Evolutionary conservation across 768 basidiomycete species (phyloP), one percentile per base, ranked within the genome.

Genomic region (Thelephora ganbajun): DNA sequence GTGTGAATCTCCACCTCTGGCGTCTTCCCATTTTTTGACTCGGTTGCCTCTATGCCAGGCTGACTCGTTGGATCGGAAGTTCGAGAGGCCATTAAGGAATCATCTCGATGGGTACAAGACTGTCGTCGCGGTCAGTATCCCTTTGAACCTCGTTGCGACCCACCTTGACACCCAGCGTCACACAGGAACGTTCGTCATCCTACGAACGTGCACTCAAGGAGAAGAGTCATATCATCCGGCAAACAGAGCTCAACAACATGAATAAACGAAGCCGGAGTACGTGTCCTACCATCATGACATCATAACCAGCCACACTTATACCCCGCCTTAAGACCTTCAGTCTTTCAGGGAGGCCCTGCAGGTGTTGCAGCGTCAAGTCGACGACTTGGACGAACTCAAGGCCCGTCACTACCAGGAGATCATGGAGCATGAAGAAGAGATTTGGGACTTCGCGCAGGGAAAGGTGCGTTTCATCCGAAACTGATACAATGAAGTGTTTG

Each of bases 361-460:
- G 22, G 71, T 89, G 12, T 66, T 94, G 36, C 92, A 94, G 55
- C 71, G 79, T 35, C 90, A 94, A 62, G 90, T 97, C 0, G 89
- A 94, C 55, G 91, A 91, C 50, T 69, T 96, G 2, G 92, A 97
- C 63, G 77, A 77, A 47, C 67, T 97, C 48, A 94, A 93, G 59
- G 75, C 69, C 6, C 70, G 74, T 6, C 90, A 97, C 65, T 93
- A 97, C 57, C 76, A 82, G 53, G 82, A 90, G 56, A 90, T 94
- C 46, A 66, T 91, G 44, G 86, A 88, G 50, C 91, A 92, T 55
- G 92, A 96, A 65, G 89, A 93, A 55, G 82, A 94, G 62, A 83
- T 90, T n/a, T 97, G 93, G 93, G 80, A 92, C 56, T 76, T 79
- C 12, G 88, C 94, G 5, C 80, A 93, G 60, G 77, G 72, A 52